Evolutionary conservation across 768 basidiomycete species (phyloP), one percentile per base, ranked within the genome.

Genomic region (Tubosaeta brunneosetosa): DNA sequence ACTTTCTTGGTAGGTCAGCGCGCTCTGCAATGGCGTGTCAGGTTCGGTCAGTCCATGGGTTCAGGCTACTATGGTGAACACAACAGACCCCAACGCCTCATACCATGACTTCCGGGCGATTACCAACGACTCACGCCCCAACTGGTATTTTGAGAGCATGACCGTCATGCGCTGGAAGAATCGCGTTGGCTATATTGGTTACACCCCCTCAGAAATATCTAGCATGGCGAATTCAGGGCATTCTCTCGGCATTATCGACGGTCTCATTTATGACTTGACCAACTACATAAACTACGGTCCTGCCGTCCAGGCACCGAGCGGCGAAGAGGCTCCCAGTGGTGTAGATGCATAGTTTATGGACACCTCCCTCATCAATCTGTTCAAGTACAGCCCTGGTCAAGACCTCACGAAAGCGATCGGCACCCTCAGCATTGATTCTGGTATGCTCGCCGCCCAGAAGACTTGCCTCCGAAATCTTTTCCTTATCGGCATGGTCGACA

Each of bases 131-230:
- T 86, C 88, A 0, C 83, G 97, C 9, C 95, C 97, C 0, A 97
- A 99, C 65, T 99, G 97, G 97, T 99, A 98, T 69, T 94, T 89
- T 58, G 88, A 98, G 72, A 77, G 76, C 53, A 98, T 99, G 97
- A 88, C 90, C 3, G 68, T 81, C 65, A 86, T 99, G 87, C 88
- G 97, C 7, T 97, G 87, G 76, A 86, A 83, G 49, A 83, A 83
- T 60, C 88, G 95, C 36, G 80, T 84, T 37, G 97, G 97, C 0
- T 97, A 94, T 66, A 64, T 95, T 47, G 95, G 94, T 0, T 87
- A 82, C 64, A 89, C 89, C 0, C 83, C 85, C 14, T 81, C 81
- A 62, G 84, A 87, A 55, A 81, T 97, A 64, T 77, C 74, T 60
- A 82, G 79, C 57, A 81, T 85, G 78, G 90, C 91, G 0, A 78